A percentile compares a stretch with the other conserved stretches of the same genome.
These are phyloP conservation scores for Petunia secreta DNA, from an alignment of 257 asterid species.

Conservation along the genomic window DNA sequence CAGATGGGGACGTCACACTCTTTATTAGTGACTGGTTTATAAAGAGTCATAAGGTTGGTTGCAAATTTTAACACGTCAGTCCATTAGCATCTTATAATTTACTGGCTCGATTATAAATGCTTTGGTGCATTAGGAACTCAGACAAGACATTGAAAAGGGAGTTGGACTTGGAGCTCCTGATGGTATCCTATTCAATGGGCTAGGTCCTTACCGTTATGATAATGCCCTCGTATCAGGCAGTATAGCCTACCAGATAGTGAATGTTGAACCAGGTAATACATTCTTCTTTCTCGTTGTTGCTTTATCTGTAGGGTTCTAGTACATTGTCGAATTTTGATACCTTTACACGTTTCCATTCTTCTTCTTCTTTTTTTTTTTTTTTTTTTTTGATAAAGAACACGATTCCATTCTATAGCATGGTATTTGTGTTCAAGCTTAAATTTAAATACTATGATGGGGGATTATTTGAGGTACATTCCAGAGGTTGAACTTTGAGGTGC, in stretches of 20 bases:
- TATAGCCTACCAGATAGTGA: constrained; percentile 59
- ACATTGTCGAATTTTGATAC: neutral
- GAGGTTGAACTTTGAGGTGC: neutral
- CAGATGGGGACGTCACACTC: constrained; percentile 84
- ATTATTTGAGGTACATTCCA: constrained; percentile 6
- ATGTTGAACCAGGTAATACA: constrained; percentile 78
- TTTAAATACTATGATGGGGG: neutral
- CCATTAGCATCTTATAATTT: constrained; percentile 21
- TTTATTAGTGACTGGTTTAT: constrained; percentile 85
- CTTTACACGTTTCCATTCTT: neutral
- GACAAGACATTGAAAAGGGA: constrained; percentile 61
- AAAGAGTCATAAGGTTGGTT: constrained; percentile 79
- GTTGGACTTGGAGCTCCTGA: constrained; percentile 77
- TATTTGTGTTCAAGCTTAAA: neutral
- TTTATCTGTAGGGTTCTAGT: constrained; percentile 8
- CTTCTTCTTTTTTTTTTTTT: too few relatives aligned
- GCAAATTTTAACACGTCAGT: neutral
- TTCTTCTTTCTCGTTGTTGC: neutral
- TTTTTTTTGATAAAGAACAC: too few relatives aligned
- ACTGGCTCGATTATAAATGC: constrained; percentile 32
- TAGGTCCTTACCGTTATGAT: constrained; percentile 86
- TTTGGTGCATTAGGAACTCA: constrained; percentile 62
- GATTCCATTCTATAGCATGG: neutral
- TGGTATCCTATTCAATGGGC: constrained; percentile 75
- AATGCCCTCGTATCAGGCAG: constrained; percentile 60